Evolutionary conservation across 805 yeast species (phyloP).

Genomic region (Candida rishiriensis): DNA sequence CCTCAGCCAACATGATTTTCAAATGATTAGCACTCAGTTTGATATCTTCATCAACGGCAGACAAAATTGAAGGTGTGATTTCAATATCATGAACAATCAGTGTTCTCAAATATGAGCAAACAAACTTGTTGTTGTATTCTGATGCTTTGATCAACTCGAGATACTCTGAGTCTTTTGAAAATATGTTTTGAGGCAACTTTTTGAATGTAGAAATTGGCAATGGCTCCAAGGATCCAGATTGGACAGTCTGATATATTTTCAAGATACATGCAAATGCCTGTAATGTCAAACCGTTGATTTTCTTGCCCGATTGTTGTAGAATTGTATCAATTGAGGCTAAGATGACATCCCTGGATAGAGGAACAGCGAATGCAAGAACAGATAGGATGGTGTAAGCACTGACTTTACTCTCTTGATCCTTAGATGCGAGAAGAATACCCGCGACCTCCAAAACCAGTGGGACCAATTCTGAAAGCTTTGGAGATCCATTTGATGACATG

Average conservation of each 20-base stretch:
- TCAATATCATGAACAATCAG: conserved; percentile 12
- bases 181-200: conserved; percentile 19
- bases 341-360: conserved; percentile 52
- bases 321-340: conserved; percentile 61
- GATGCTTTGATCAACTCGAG: conserved; percentile 15
- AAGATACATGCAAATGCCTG: conserved; percentile 45
- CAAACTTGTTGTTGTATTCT: conserved; percentile 20
- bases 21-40: conserved; percentile 18
- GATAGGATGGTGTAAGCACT: conserved; percentile 81
- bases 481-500: conserved; percentile 37
- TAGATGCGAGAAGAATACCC: conserved; percentile 48
- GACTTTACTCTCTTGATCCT: conserved; percentile 59
- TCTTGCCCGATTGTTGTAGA: conserved; percentile 24
- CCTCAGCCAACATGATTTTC: conserved; percentile 17
- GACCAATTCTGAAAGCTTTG: conserved; percentile 43
- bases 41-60: conserved; percentile 7
- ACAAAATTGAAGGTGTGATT: conserved; percentile 9
- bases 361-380: conserved; percentile 70
- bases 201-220: conserved; percentile 21
- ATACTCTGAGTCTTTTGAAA: conserved; percentile 16
- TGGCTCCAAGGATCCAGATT: conserved; percentile 25
- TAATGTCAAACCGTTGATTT: conserved; percentile 15
- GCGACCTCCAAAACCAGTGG: conserved; percentile 57
- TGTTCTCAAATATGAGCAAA: conserved; percentile 26
- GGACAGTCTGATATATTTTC: conserved; percentile 46